Evolutionary conservation across 2,329 filamentous ascomycete species (phyloP), one percentile per base, ranked within the genome.

Genomic region (Alternaria arbusti): DNA sequence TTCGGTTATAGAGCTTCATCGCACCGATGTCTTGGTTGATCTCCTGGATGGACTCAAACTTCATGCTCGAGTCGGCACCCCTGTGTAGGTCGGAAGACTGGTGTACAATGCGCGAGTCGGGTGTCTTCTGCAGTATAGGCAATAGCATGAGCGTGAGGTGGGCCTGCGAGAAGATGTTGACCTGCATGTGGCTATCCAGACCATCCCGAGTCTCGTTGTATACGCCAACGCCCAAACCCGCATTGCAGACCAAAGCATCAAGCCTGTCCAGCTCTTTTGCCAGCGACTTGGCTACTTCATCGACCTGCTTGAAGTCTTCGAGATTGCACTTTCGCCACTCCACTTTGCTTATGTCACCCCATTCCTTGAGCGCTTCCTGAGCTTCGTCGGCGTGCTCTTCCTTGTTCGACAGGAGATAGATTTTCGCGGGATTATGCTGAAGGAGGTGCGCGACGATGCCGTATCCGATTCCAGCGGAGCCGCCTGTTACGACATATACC

Each of bases 401-500:
- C 50, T 85, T 85, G 63, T 83, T 83, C 17, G 83, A 83, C 5
- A 86, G 78, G 4, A 86, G 76, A 62, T 84, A 84, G 50, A 86
- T 80, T 61, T 81, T 84, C 5, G 75, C 72, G 2, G 82, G 76
- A 49, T 82, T 83, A 70, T 85, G 83, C 68, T 86, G 82, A 4
- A 86, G 80, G n/a, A 86, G 74, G 64, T 87, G 85, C 8, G 84
- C 83, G 26, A 82, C 79, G 49, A 86, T 86, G 23, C 84, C 84
- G 62, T 82, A 86, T 15, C 84, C 84, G 30, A 85, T 85, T 20
- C 83, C 84, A n/a, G 83, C 81, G 20, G 79, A 82, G 22, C 83
- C 83, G n/a, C 83, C 82, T 0, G 83, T 85, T 13, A 86, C 81
- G 17, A 85, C 75, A 56, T 82, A 86, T 17, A 83, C 75, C 78